Evolutionary conservation across 805 yeast genomes (phyloP).

Genomic region (Tetrapisispora taiwanensis): DNA sequence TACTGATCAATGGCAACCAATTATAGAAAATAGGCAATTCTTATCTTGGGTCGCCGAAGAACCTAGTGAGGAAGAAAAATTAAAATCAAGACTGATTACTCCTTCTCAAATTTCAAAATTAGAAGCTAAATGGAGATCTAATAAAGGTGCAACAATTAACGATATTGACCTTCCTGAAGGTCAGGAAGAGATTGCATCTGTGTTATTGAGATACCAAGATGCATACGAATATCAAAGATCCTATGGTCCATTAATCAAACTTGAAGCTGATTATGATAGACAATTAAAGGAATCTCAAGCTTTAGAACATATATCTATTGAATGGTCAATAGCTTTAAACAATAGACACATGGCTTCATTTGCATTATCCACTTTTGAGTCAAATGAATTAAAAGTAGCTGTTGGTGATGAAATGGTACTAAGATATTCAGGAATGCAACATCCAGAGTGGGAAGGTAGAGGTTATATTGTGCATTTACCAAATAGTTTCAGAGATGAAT

Average conservation of each 20-base stretch:
- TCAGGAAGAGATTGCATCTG: slow-evolving; percentile 56
- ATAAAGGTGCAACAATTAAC: slow-evolving; percentile 58
- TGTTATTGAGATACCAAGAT: slow-evolving; percentile 66
- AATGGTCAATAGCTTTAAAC: slow-evolving; percentile 63
- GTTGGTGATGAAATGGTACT: slow-evolving; percentile 78
- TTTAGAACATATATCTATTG: slow-evolving; percentile 57
- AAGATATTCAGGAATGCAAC: slow-evolving; percentile 47
- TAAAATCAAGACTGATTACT: slow-evolving; percentile 47
- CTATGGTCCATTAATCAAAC: slow-evolving; percentile 71
- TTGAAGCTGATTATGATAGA: slow-evolving; percentile 75
- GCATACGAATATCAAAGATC: slow-evolving; percentile 78
- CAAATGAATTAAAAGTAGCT: slow-evolving; percentile 55
- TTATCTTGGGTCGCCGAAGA: slow-evolving; percentile 71
- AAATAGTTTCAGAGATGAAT: slow-evolving; percentile 51
- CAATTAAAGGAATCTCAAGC: slow-evolving; percentile 68
- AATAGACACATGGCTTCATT: slow-evolving; percentile 62
- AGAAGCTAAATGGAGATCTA: slow-evolving; percentile 73
- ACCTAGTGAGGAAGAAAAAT: slow-evolving; percentile 55
- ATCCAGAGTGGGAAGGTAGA: slow-evolving; percentile 57
- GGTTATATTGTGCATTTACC: slow-evolving; percentile 72
- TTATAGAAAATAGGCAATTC: slow-evolving; percentile 70
- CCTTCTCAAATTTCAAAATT: slow-evolving; percentile 57
- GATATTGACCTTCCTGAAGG: slow-evolving; percentile 48
- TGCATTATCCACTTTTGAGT: slow-evolving; percentile 55
- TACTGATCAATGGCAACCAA: slow-evolving; percentile 74